Conservation (phyloP, 1,284 basidiomycete species). For the Peniophora sp. region DNA sequence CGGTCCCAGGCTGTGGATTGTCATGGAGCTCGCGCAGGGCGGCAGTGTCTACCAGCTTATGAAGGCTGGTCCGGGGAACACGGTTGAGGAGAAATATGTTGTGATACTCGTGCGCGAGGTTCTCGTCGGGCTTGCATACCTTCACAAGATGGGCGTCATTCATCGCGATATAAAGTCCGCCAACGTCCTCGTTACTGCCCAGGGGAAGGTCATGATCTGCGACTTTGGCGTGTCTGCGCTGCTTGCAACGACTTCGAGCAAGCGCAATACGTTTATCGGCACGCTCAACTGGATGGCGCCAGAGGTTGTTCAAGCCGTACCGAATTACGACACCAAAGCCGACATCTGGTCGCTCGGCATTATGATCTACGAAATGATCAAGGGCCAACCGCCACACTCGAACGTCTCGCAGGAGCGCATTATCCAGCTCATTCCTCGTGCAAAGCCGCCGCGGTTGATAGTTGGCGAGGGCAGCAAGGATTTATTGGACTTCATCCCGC, state of each 20-base stretch:
- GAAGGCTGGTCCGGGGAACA: slow-evolving; percentile 75
- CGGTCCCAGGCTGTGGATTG: slow-evolving; percentile 96
- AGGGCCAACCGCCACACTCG: slow-evolving; percentile 87
- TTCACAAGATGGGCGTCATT: slow-evolving; percentile 92
- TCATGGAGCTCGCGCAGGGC: slow-evolving; percentile 96
- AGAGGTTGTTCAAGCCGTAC: slow-evolving; percentile 85
- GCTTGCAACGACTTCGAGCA: slow-evolving; percentile 79
- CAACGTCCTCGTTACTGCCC: slow-evolving; percentile 84
- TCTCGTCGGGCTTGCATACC: slow-evolving; percentile 76
- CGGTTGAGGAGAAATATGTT: slow-evolving; percentile 86
- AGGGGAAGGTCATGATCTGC: slow-evolving; percentile 87
- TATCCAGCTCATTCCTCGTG: slow-evolving; percentile 85
- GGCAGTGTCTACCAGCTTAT: slow-evolving; percentile 91
- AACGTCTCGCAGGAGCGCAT: slow-evolving; percentile 81
- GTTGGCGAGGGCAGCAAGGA: slow-evolving; percentile 79
- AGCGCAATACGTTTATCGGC: slow-evolving; percentile 91
- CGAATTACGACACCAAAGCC: slow-evolving; percentile 89
- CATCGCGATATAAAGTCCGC: slow-evolving; percentile 97
- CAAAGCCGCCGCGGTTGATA: slow-evolving; percentile 74
- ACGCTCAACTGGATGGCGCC: slow-evolving; percentile 99
- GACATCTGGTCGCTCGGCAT: slow-evolving; percentile 98
- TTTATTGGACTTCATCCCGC: slow-evolving; percentile 85
- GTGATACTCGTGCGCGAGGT: slow-evolving; percentile 88
- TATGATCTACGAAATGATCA: slow-evolving; percentile 91
- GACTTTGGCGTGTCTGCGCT: slow-evolving; percentile 97